Evolutionary conservation across 1,284 basidiomycete genomes (phyloP).

Genomic region (Chalciporus sp.): DNA sequence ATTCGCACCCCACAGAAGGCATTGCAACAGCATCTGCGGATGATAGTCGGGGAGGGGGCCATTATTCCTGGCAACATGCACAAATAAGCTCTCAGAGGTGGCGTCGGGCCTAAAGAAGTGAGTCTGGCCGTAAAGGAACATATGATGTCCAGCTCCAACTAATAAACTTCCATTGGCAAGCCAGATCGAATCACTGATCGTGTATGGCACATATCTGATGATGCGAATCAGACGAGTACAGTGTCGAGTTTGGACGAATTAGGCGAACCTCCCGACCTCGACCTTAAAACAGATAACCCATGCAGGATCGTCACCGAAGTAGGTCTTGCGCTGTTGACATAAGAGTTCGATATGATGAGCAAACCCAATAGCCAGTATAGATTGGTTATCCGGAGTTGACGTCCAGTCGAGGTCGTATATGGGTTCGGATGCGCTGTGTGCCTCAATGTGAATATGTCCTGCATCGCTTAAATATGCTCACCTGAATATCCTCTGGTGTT

Average conservation of each 20-base stretch:
- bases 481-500: constrained; percentile 68
- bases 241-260: not conserved
- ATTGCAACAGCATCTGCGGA: constrained; percentile 90
- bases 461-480: constrained; percentile 33
- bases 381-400: constrained; percentile 86
- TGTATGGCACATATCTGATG: constrained; percentile 68
- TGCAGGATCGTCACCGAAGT: constrained; percentile 79
- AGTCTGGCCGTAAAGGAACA: constrained; percentile 69
- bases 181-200: constrained; percentile 89
- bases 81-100: constrained; percentile 63
- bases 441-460: not conserved
- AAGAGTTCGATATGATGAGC: constrained; percentile 76
- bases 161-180: constrained; percentile 78
- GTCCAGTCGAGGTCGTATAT: constrained; percentile 90
- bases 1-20: constrained; percentile 81
- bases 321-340: constrained; percentile 87
- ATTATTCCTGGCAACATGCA: constrained; percentile 79
- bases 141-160: constrained; percentile 74
- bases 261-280: constrained; percentile 63
- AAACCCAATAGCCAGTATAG: constrained; percentile 88
- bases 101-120: constrained; percentile 25
- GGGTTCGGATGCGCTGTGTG: constrained; percentile 42
- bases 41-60: constrained; percentile 88
- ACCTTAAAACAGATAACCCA: constrained; percentile 79
- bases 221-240: constrained; percentile 1